Evolutionary conservation across 495 filamentous ascomycete species (phyloP).

Genomic region (Hapsidospora chrysogenum): DNA sequence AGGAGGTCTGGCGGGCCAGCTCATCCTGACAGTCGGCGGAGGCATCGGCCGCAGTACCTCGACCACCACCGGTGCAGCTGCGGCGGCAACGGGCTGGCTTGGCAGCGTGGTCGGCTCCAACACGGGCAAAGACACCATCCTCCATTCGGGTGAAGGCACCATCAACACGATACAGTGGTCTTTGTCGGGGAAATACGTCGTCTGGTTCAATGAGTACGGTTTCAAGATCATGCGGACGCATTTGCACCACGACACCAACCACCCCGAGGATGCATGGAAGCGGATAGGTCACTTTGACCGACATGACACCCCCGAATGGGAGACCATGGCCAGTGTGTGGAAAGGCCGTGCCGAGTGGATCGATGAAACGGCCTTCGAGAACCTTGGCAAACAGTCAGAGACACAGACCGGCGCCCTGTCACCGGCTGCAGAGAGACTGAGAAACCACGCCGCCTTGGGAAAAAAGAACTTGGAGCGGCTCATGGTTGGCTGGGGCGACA

Average conservation of each 20-base stretch:
- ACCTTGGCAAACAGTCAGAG: constrained; percentile 28
- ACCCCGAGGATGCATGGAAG: constrained; percentile 80
- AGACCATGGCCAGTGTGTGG: constrained; percentile 90
- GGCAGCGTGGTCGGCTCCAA: constrained; percentile 60
- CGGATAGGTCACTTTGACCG: constrained; percentile 83
- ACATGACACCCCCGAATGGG: constrained; percentile 65
- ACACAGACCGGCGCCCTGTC: constrained; percentile 13
- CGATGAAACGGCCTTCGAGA: constrained; percentile 58
- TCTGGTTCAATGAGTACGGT: constrained; percentile 89
- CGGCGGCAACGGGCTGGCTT: constrained; percentile 84
- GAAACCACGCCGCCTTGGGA: constrained; percentile 23
- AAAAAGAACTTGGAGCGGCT: constrained; percentile 52
- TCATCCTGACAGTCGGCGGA: constrained; percentile 78
- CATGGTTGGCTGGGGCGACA: constrained; percentile 87
- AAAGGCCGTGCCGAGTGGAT: constrained; percentile 87
- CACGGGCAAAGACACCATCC: constrained; percentile 67
- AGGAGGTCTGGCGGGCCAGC: constrained; percentile 73
- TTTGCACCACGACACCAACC: constrained; percentile 57
- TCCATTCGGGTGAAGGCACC: constrained; percentile 84
- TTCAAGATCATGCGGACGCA: constrained; percentile 95
- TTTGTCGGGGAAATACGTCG: constrained; percentile 73
- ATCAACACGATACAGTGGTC: constrained; percentile 91
- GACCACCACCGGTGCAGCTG: constrained; percentile 61
- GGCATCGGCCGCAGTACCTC: constrained; percentile 61
- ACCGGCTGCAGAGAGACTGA: constrained; percentile 28